These are phyloP conservation scores for Acacia crassicarpa DNA, from an alignment of 306 rosid species.

Conservation along the genomic window DNA sequence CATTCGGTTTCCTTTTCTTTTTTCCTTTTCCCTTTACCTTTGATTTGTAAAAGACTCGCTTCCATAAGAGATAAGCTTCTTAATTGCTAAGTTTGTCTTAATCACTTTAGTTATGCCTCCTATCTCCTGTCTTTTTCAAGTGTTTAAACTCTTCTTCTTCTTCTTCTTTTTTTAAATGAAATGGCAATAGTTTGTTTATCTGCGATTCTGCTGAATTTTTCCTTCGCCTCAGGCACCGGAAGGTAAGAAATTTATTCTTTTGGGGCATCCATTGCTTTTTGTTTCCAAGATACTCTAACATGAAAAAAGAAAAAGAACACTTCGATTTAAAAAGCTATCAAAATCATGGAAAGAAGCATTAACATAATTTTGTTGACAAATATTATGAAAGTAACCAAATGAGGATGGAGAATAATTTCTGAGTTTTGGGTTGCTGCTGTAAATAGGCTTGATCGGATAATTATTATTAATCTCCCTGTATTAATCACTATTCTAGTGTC, in stretches of 20 bases:
- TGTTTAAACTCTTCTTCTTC: background rate
- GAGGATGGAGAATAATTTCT: slow-evolving; percentile 5
- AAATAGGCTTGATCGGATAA: background rate
- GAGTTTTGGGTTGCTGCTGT: background rate
- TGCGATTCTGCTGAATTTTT: background rate
- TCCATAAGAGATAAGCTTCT: slow-evolving; percentile 33
- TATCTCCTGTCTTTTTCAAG: slow-evolving; percentile 23
- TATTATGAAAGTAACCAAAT: background rate
- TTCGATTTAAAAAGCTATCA: background rate
- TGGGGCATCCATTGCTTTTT: background rate
- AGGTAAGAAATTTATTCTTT: background rate
- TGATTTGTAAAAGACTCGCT: slow-evolving; percentile 1
- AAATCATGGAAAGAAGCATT: slow-evolving; percentile 10
- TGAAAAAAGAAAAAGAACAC: background rate
- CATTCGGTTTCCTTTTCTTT: background rate
- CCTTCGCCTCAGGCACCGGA: background rate
- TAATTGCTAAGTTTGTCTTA: slow-evolving; percentile 32
- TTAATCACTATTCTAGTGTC: background rate
- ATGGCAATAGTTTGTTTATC: background rate
- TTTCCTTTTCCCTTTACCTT: slow-evolving; percentile 18
- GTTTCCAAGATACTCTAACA: background rate
- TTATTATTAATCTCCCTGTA: background rate
- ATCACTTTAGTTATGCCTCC: slow-evolving; percentile 27
- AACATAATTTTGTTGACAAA: background rate
- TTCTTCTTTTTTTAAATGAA: background rate